Percentiles rank a stretch among this genome's conserved stretches.
phyloP scores from a whole-genome alignment of 202 grass and related monocot species.

The Carex arenaria region DNA sequence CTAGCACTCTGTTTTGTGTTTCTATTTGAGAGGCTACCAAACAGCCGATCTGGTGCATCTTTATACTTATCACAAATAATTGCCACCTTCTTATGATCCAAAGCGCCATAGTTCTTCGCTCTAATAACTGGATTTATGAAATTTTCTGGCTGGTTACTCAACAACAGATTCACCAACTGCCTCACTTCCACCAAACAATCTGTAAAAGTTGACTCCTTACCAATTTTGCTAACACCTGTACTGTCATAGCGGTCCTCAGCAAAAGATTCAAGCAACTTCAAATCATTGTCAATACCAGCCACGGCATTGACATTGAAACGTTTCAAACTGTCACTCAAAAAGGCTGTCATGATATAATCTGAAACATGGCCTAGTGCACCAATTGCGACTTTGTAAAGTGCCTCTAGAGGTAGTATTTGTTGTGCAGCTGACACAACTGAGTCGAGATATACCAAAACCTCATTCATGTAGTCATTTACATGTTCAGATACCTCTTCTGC shows the following conservation, averaged over 20 bases:
- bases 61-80: slow-evolving; percentile 82
- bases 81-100: slow-evolving; percentile 84
- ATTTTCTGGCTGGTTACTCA: slow-evolving; percentile 88
- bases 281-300: slow-evolving; percentile 63
- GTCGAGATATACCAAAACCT: slow-evolving; percentile 72
- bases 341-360: slow-evolving; percentile 66
- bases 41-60: slow-evolving; percentile 65
- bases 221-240: slow-evolving; percentile 47
- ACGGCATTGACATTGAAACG: slow-evolving; percentile 78
- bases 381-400: slow-evolving; percentile 68
- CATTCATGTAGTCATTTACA: slow-evolving; percentile 86
- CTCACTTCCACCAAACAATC: slow-evolving; percentile 79
- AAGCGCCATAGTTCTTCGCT: slow-evolving; percentile 63
- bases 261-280: slow-evolving; percentile 72
- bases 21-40: slow-evolving; percentile 71
- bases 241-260: slow-evolving; percentile 71
- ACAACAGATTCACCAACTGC: slow-evolving; percentile 79
- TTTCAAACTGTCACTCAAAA: slow-evolving; percentile 73
- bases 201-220: slow-evolving; percentile 65
- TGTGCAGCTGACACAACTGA: slow-evolving; percentile 41
- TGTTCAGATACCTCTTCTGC: slow-evolving; percentile 69
- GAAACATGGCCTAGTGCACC: slow-evolving; percentile 71
- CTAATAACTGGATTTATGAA: slow-evolving; percentile 93
- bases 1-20: slow-evolving; percentile 72
- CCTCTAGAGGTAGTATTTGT: slow-evolving; percentile 63